These are phyloP conservation scores for Mikania micrantha DNA, from an alignment of 129 eudicot species.

Conservation along the genomic window DNA sequence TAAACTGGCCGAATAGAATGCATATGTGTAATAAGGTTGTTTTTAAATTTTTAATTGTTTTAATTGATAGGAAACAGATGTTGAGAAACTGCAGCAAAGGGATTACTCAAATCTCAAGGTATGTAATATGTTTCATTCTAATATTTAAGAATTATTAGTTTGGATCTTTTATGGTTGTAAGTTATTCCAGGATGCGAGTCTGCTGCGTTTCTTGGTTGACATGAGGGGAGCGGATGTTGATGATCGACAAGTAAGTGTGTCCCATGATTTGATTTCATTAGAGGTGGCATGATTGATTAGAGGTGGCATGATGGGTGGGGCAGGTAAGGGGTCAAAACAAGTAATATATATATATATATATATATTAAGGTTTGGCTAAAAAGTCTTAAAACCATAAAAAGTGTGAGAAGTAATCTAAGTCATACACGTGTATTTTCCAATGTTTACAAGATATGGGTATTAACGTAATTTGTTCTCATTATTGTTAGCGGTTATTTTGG, in stretches of 20 bases:
- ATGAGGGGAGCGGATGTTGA: slow-evolving; percentile 99
- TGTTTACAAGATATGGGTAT: too few species aligned
- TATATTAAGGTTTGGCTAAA: too few species aligned
- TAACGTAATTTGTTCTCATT: too few species aligned
- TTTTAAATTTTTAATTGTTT: not conserved
- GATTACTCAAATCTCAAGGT: slow-evolving; percentile 91
- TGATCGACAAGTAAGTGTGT: slow-evolving; percentile 80
- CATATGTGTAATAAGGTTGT: not conserved
- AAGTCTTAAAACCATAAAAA: too few species aligned
- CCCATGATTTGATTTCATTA: not conserved
- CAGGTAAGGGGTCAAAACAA: not conserved
- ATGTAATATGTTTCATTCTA: not conserved
- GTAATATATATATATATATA: too few species aligned
- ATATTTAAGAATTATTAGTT: not conserved
- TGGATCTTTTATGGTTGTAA: slow-evolving; percentile 14
- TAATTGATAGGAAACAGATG: slow-evolving; percentile 79
- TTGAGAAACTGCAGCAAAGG: slow-evolving; percentile 95
- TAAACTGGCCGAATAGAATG: not conserved
- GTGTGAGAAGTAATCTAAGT: too few species aligned
- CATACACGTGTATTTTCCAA: too few species aligned
- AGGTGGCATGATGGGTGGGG: not conserved
- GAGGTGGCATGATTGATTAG: not conserved
- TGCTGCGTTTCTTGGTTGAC: slow-evolving; percentile 92
- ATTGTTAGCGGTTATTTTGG: too few species aligned
- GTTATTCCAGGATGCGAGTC: slow-evolving; percentile 91